These are phyloP conservation scores for Cordyceps cateniannulata DNA, from an alignment of 2,329 filamentous ascomycete species.

Conservation along the genomic window DNA sequence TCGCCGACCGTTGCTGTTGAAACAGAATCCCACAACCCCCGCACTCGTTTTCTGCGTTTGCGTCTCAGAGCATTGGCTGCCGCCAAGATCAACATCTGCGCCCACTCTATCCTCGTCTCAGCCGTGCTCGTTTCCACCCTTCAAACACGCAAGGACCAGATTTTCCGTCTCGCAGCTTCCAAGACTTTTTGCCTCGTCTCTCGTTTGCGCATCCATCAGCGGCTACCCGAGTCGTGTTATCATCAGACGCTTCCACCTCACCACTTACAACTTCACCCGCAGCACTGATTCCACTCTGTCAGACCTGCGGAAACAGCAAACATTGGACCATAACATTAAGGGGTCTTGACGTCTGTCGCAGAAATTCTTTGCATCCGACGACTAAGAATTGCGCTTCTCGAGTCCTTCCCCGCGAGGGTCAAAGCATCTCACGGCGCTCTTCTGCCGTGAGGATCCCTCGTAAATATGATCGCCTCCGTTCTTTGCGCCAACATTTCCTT, in stretches of 20 bases:
- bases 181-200: neutral
- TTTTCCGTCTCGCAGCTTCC: neutral
- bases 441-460: constrained; percentile 8
- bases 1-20: neutral
- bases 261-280: constrained; percentile 9
- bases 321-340: constrained; percentile 8
- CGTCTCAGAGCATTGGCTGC: neutral
- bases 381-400: neutral
- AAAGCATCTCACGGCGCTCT: constrained; percentile 3
- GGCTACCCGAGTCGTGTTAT: neutral
- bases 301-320: constrained; percentile 7
- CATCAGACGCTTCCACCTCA: neutral
- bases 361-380: neutral
- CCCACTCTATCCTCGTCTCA: neutral
- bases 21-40: constrained; percentile 4
- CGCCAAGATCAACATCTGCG: neutral
- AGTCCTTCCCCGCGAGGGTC: neutral
- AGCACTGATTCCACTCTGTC: constrained; percentile 1
- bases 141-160: neutral
- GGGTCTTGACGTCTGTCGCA: neutral
- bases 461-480: neutral
- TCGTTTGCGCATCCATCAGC: constrained; percentile 2
- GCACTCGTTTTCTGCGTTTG: neutral
- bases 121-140: neutral
- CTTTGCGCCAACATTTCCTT: neutral